Evolutionary conservation across 2,329 filamentous ascomycete genomes (phyloP).

Genomic region (Arthrinium phaeospermum): DNA sequence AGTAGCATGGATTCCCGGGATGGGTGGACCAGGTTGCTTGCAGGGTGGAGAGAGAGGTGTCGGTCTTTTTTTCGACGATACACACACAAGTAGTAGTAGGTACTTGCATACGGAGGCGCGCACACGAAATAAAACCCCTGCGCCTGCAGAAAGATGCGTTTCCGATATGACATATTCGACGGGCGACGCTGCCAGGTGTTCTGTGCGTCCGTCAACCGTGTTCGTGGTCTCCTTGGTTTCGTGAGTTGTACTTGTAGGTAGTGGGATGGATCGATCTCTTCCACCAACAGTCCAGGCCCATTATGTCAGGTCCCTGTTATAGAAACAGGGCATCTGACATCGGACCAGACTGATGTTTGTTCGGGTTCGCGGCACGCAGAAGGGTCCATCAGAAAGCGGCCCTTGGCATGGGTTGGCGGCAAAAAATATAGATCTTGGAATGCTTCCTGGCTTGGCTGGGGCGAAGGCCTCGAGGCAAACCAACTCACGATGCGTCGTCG

Average conservation of each 20-base stretch:
- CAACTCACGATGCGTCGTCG: background rate
- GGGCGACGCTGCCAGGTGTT: background rate
- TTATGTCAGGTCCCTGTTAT: background rate
- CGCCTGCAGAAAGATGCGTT: background rate
- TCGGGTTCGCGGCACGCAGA: background rate
- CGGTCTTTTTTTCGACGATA: background rate
- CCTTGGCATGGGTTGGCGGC: background rate
- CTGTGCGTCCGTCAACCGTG: background rate
- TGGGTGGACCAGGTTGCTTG: conserved; percentile 2
- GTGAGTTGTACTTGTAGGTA: background rate
- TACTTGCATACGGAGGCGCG: background rate
- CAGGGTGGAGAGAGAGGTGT: background rate
- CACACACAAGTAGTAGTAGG: background rate
- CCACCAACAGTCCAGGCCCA: background rate
- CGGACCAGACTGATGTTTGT: background rate
- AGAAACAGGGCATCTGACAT: background rate
- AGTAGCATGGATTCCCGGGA: background rate
- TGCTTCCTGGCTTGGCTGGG: background rate
- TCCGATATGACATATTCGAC: background rate
- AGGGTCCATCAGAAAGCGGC: background rate
- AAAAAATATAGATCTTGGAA: background rate
- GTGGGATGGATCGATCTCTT: background rate
- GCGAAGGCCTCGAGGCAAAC: background rate
- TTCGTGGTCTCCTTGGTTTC: background rate
- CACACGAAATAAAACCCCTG: background rate